A percentile compares a stretch with the other conserved stretches of the same genome.
phyloP scores from a whole-genome alignment of 192 early-diverging fungal species.

The Lobosporangium transversale region DNA sequence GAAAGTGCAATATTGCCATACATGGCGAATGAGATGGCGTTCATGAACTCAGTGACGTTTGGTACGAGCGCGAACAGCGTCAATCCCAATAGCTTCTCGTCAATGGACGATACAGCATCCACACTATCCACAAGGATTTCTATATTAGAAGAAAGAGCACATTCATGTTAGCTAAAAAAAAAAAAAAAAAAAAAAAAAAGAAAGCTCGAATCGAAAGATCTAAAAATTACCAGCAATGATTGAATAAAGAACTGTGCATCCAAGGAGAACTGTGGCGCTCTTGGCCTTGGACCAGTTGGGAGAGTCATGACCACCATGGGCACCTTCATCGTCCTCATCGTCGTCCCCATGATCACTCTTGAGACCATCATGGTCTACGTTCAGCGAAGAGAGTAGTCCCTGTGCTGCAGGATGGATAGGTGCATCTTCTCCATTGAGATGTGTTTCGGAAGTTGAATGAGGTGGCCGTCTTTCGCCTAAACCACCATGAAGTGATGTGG shows the following conservation, averaged over 20 bases:
- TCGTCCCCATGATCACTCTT: constrained; percentile 55
- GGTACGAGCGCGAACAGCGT: constrained; percentile 96
- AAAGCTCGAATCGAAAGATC: not conserved
- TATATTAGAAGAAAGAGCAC: constrained; percentile 4
- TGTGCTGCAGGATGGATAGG: constrained; percentile 28
- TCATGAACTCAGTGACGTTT: constrained; percentile 95
- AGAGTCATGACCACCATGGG: constrained; percentile 82
- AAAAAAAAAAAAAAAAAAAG: constrained; percentile 1
- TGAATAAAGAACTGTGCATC: constrained; percentile 85
- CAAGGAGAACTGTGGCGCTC: constrained; percentile 80
- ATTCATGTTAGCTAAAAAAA: not conserved
- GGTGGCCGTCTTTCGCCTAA: constrained; percentile 16
- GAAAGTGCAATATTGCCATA: constrained; percentile 84
- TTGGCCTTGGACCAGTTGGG: constrained; percentile 92
- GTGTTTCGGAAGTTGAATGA: constrained; percentile 9
- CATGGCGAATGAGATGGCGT: constrained; percentile 94
- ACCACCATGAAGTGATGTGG: constrained; percentile 23
- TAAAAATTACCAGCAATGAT: constrained; percentile 74
- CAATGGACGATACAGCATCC: constrained; percentile 77
- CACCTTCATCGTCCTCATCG: constrained; percentile 69
- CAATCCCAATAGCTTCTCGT: constrained; percentile 91
- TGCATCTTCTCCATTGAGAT: not conserved
- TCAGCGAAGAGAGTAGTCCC: constrained; percentile 19
- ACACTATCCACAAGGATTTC: constrained; percentile 92
- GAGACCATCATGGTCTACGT: constrained; percentile 31